Evolutionary conservation across 2,329 filamentous ascomycete genomes (phyloP).

Genomic region (Verticillium nonalfalfae): DNA sequence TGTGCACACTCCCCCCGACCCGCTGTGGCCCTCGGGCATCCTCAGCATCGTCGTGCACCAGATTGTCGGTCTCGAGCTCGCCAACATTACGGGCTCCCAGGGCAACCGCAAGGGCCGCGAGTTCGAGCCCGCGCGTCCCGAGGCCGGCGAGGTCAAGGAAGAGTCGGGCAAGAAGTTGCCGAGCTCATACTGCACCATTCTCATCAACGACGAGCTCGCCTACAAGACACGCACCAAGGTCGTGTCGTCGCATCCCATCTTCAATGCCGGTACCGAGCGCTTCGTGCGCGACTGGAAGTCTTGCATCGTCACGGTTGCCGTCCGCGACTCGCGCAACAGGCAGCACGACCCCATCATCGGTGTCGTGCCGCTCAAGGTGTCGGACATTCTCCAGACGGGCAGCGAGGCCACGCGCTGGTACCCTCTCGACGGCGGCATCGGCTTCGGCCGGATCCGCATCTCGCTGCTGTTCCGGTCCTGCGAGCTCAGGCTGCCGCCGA

Average conservation of each 20-base stretch:
- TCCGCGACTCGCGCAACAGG: conserved; percentile 81
- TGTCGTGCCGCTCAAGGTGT: conserved; percentile 80
- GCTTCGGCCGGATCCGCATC: conserved; percentile 84
- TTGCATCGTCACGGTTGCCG: conserved; percentile 76
- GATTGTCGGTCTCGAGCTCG: conserved; percentile 90
- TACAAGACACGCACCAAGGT: conserved; percentile 96
- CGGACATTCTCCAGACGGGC: conserved; percentile 79
- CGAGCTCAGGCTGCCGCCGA: conserved; percentile 76
- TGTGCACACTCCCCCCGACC: conserved; percentile 84
- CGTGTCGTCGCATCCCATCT: conserved; percentile 89
- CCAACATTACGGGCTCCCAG: conserved; percentile 78
- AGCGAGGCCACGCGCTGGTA: conserved; percentile 91
- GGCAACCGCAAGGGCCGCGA: conserved; percentile 79
- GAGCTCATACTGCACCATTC: conserved; percentile 88
- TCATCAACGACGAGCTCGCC: conserved; percentile 80
- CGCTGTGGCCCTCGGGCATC: conserved; percentile 90
- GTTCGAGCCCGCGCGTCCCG: conserved; percentile 78
- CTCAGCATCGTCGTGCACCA: conserved; percentile 85
- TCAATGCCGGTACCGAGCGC: conserved; percentile 90
- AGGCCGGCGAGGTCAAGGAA: conserved; percentile 78
- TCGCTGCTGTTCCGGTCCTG: conserved; percentile 86
- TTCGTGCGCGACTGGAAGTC: conserved; percentile 94
- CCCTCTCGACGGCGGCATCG: conserved; percentile 89
- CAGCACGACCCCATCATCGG: conserved; percentile 94
- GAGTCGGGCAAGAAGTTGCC: conserved; percentile 76